phyloP scores from a whole-genome alignment of 2,329 filamentous ascomycete species.

The Trichophyton verrucosum region DNA sequence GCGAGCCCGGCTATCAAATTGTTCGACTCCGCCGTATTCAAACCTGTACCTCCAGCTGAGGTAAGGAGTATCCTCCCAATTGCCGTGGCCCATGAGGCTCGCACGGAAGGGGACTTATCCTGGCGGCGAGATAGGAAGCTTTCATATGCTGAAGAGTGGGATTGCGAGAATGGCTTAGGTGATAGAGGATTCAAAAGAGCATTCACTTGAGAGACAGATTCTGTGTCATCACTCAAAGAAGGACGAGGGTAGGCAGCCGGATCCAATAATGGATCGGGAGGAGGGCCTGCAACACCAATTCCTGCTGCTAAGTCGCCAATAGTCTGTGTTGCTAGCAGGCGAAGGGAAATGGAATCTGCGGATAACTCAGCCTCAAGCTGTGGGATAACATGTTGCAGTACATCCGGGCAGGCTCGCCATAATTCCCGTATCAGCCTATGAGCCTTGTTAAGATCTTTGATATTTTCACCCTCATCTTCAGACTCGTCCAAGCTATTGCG shows the following conservation, averaged over 20 bases:
- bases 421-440: conserved; percentile 81
- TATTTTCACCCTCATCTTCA: conserved; percentile 64
- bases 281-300: conserved; percentile 80
- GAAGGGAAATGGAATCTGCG: conserved; percentile 76
- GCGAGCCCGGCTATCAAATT: conserved; percentile 60
- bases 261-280: conserved; percentile 58
- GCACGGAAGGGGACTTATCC: conserved; percentile 72
- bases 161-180: conserved; percentile 77
- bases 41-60: conserved; percentile 75
- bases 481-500: conserved; percentile 45
- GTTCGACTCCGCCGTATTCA: conserved; percentile 71
- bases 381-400: conserved; percentile 84
- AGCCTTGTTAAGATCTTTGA: conserved; percentile 79
- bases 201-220: conserved; percentile 41
- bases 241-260: conserved; percentile 70
- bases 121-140: conserved; percentile 74
- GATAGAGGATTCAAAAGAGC: conserved; percentile 73
- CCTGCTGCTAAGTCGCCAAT: conserved; percentile 90
- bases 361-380: conserved; percentile 86
- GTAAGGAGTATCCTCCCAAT: conserved; percentile 81
- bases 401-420: conserved; percentile 79
- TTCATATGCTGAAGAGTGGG: conserved; percentile 65
- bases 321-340: conserved; percentile 80
- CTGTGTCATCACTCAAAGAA: conserved; percentile 33
- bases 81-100: conserved; percentile 73